Base-by-base conservation (phyloP, 2,329 filamentous ascomycete species). In the Gnomoniopsis sp. region DNA sequence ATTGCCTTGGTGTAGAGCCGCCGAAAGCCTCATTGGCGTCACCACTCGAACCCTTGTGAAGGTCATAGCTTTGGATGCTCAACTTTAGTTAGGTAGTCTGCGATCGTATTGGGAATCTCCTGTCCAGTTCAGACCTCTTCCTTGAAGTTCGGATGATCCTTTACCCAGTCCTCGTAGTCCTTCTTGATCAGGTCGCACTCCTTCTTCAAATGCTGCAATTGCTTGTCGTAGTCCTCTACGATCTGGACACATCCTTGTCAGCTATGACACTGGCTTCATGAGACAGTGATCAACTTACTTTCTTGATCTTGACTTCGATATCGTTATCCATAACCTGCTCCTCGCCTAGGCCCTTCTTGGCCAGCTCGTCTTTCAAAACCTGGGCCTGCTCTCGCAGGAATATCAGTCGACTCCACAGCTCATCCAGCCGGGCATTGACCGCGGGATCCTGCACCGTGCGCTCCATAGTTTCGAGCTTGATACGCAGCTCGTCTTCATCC, bases 371-470 rank as follows among this genome's bases (percentile, higher is more conserved):
- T 68, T 88, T 88, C 65, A 96, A 73, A 66, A 86, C 82, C 64
- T 88, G 84, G 22, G 89, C 88, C 64, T 91, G 85, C 62, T 89
- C 88, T 63, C 89, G 80, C 50, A 95, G 77, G 41, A 88, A 83
- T 51, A 92, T 88, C 75, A 95, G 83, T 49, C 90, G 79, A 64
- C 90, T 91, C 90, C 90, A 95, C 48, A 95, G 85, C 76, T 95
- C 90, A 72, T 95, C 91, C 69, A 91, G 88, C 64, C 89, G 79
- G 2, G 89, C 90, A 41, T 84, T 83, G 57, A 93, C 80, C 8
- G 87, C 86, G 8, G 91, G 90, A 68, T 95, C 90, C 63, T 87
- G 85, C 30, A 91, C 84, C 53, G 80, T 79, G 67, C 85, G 84
- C 70, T 93, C 88, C 59, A 95, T 76, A 23, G 77, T 79, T 67